A percentile compares a stretch with the other conserved stretches of the same genome.
Evolutionary conservation across 176 grass and related monocot genomes (phyloP).

Genomic region (Eragrostis curvula): DNA sequence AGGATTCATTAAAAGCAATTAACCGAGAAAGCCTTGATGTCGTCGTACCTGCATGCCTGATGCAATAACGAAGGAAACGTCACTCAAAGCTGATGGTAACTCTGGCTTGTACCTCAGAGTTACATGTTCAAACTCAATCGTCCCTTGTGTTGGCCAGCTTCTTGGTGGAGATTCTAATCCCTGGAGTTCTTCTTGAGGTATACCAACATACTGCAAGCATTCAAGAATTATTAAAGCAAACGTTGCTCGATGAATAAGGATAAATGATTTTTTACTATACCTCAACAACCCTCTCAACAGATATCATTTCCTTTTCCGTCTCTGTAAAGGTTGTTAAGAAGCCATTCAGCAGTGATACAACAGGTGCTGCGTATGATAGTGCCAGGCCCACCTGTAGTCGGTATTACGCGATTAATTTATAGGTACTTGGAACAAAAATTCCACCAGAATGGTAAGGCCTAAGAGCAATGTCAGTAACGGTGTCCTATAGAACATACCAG

Average conservation of each 20-base stretch:
- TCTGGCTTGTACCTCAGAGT: conserved; percentile 80
- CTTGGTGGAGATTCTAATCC: conserved; percentile 53
- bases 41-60: conserved; percentile 74
- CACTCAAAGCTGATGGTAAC: conserved; percentile 70
- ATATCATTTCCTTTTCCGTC: conserved; percentile 98
- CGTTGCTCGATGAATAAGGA: conserved; percentile 1
- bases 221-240: conserved; percentile 19
- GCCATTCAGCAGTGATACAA: conserved; percentile 89
- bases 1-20: conserved; percentile 1
- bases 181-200: conserved; percentile 79
- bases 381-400: conserved; percentile 77
- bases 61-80: conserved; percentile 70
- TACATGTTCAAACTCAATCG: conserved; percentile 79
- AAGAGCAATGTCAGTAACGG: not conserved
- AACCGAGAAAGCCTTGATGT: not conserved
- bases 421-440: conserved; percentile 16
- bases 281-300: conserved; percentile 91
- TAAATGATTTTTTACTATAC: conserved; percentile 40
- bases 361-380: conserved; percentile 86
- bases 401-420: conserved; percentile 38
- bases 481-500: conserved; percentile 56
- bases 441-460: not conserved
- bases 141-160: conserved; percentile 78
- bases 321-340: conserved; percentile 95
- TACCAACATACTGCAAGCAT: conserved; percentile 70